Conservation (phyloP, 768 basidiomycete genomes). For the Mycena rosella region DNA sequence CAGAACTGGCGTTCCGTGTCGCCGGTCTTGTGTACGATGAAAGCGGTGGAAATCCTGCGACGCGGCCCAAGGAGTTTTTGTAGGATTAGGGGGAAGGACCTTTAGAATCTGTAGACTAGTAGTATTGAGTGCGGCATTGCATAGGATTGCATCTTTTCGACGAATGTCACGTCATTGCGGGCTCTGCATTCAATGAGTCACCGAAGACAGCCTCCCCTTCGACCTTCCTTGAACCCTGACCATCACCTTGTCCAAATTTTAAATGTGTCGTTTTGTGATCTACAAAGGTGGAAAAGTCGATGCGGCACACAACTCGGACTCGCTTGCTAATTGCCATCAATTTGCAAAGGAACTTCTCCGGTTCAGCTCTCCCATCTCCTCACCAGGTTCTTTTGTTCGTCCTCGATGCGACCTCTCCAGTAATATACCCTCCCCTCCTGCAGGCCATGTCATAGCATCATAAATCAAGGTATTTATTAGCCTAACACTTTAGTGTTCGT, state of each 20-base stretch:
- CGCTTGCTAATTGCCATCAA: conserved; percentile 12
- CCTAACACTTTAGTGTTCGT: neutral
- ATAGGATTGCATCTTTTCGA: too few species aligned
- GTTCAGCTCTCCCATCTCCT: conserved; percentile 95
- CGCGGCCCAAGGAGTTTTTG: conserved; percentile 81
- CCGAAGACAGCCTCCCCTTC: neutral
- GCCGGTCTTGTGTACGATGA: conserved; percentile 89
- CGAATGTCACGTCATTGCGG: too few species aligned
- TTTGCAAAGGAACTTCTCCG: conserved; percentile 87
- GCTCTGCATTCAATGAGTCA: conserved; percentile 13
- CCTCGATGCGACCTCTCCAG: neutral
- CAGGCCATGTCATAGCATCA: conserved; percentile 94
- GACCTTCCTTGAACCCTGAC: too few species aligned
- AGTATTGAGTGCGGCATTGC: too few species aligned
- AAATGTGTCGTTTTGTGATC: conserved; percentile 93
- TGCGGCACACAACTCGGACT: neutral
- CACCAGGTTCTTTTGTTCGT: conserved; percentile 55
- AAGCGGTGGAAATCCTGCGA: conserved; percentile 80
- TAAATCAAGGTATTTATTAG: conserved; percentile 61
- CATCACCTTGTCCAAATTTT: neutral
- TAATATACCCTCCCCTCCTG: too few species aligned
- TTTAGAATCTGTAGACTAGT: conserved; percentile 19
- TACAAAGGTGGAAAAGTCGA: conserved; percentile 67
- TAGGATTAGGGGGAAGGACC: conserved; percentile 1
- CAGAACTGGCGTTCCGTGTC: conserved; percentile 89